These are phyloP conservation scores for Alternaria rosae DNA, from an alignment of 2,329 filamentous ascomycete species.

Conservation along the genomic window DNA sequence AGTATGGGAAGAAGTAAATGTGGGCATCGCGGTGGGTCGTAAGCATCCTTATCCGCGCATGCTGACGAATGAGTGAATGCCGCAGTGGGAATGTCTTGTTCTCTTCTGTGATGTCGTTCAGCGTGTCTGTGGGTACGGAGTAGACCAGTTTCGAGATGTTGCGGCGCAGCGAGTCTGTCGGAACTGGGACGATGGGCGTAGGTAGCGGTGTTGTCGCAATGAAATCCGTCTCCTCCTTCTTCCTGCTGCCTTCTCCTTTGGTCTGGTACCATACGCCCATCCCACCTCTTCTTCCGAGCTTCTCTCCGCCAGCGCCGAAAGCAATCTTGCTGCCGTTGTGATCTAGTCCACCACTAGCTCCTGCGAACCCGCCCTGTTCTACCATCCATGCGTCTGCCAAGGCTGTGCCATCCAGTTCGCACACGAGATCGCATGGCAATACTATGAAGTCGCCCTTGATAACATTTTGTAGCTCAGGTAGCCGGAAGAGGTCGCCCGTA, in stretches of 20 bases:
- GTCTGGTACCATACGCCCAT: constrained; percentile 93
- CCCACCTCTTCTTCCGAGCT: constrained; percentile 73
- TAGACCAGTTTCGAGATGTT: constrained; percentile 81
- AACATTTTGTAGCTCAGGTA: constrained; percentile 79
- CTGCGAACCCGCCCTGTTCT: constrained; percentile 72
- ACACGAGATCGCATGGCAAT: constrained; percentile 91
- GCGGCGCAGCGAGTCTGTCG: constrained; percentile 70
- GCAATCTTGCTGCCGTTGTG: constrained; percentile 54
- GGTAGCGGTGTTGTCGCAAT: constrained; percentile 77
- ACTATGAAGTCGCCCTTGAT: constrained; percentile 89
- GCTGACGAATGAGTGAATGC: constrained; percentile 75
- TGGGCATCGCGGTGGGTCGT: constrained; percentile 89
- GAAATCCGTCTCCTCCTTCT: constrained; percentile 93
- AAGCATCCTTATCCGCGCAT: constrained; percentile 79
- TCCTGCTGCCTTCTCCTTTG: constrained; percentile 76
- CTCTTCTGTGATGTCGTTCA: constrained; percentile 82
- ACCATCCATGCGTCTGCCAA: constrained; percentile 94
- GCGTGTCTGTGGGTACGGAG: constrained; percentile 85
- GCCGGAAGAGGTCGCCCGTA: constrained; percentile 85
- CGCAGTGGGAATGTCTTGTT: constrained; percentile 77
- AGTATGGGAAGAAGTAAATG: constrained; percentile 91
- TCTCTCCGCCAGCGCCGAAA: constrained; percentile 61
- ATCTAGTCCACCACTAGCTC: constrained; percentile 62
- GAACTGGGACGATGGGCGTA: constrained; percentile 63
- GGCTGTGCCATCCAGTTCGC: constrained; percentile 82